Evolutionary conservation across 257 asterid genomes (phyloP), one percentile per base, ranked within the genome.

Genomic region (Solanum acaule): DNA sequence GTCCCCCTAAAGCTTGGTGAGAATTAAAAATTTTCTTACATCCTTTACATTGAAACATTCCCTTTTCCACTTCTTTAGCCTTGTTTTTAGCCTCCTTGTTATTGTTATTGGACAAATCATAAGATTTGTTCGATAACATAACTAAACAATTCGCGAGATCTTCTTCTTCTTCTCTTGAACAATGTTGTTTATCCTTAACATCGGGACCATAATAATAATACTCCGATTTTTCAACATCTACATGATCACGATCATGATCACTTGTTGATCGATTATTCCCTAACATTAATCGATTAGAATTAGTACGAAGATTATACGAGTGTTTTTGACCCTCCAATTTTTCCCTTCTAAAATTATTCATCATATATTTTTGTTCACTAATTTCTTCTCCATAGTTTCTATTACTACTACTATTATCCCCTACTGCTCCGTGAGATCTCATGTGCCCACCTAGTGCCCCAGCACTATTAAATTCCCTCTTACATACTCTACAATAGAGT

Each of bases 1-100:
- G 99, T 6, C 99, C 99, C 7, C 98, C 98, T 77, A 96, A 90
- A n/a, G 98, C 99, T 89, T 95, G 99, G 84, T 96, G 98, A 49
- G 98, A 95, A 87, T 56, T 95, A 88, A 96, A 95, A 12, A 91
- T 89, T 88, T 95, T 95, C 91, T 93, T 94, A 34, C 99, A 96
- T 49, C 96, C 95, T 89, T 93, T 96, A 91, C 98, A 96, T 84
- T 95, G 98, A 65, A 95, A 96, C 87, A 87, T 65, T 6, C 93
- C 93, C 73, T 92, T 95, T 84, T 84, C 94, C 78, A 78, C 88
- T n/a, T 93, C 92, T 76, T 91, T 91, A 3, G 70, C 94, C 89
- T 91, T 91, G 27, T 42, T 76, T 52, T 88, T 87, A 20, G 91
- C 89, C 20, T 71, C 81, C 38, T 25, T 42, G 3, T 84, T 44